phyloP scores from a whole-genome alignment of 768 basidiomycete genomes.

The Hysterangium stoloniferum region DNA sequence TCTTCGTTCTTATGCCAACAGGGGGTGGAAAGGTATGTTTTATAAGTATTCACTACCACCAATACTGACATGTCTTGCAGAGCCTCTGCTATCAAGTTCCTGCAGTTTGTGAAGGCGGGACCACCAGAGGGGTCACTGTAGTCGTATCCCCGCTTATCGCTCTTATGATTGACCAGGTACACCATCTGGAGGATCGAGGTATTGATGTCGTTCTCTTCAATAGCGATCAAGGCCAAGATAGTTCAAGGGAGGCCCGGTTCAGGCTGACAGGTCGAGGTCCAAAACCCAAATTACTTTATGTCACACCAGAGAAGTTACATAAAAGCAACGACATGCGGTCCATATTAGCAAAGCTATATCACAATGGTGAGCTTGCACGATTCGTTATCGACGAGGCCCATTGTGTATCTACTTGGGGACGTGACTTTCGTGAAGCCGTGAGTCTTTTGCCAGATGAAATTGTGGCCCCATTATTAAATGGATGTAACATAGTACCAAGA shows the following conservation, averaged over 20 bases:
- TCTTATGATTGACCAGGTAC: slow-evolving; percentile 86
- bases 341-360: slow-evolving; percentile 53
- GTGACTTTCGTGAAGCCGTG: slow-evolving; percentile 84
- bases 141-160: slow-evolving; percentile 86
- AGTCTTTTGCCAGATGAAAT: slow-evolving; percentile 19
- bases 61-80: slow-evolving; percentile 3
- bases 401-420: slow-evolving; percentile 90
- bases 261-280: slow-evolving; percentile 34
- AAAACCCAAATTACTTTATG: slow-evolving; percentile 68
- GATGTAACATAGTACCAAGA: slow-evolving; percentile 65
- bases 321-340: slow-evolving; percentile 48
- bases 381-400: slow-evolving; percentile 98
- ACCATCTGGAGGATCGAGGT: slow-evolving; percentile 50
- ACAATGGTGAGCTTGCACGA: slow-evolving; percentile 54
- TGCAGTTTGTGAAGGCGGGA: slow-evolving; percentile 66
- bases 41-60: slow-evolving; percentile 32
- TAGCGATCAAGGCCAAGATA: slow-evolving; percentile 37
- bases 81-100: slow-evolving; percentile 56
- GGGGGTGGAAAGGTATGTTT: slow-evolving; percentile 89
- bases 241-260: slow-evolving; percentile 31
- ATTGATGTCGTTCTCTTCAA: slow-evolving; percentile 68
- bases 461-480: not conserved
- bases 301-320: slow-evolving; percentile 86
- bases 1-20: slow-evolving; percentile 95
- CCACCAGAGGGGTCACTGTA: slow-evolving; percentile 74